Evolutionary conservation across 257 asterid species (phyloP), one percentile per base, ranked within the genome.

Genomic region (Solanum boliviense): DNA sequence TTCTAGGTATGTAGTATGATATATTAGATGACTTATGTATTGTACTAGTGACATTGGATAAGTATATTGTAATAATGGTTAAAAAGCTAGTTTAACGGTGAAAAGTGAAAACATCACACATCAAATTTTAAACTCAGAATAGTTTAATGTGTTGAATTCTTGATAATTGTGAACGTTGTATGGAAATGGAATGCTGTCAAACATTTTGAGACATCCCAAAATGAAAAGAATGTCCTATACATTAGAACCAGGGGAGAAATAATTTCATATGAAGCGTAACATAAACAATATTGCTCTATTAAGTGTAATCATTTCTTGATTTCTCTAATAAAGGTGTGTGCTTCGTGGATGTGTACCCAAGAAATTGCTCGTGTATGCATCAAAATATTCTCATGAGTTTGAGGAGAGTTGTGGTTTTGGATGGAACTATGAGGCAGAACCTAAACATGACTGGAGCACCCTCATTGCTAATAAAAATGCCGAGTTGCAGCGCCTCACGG

Each of bases 261-360:
- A 78, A 29, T 79, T 79, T 27, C 38, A 78, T 79, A 48, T 79
- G 58, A 18, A 82, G 44, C 48, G 44, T 82, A 31, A 82, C 85
- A 18, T 8, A 44, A 52, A 44, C 9, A 18, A 20, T 31, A 48
- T 18, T 82, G 41, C 10, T 82, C 29, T 82, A 5, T 82, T 16
- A 5, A 46, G 35, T 79, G 6, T 56, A 82, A 29, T 84, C 58
- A 11, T 87, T 86, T 85, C 46, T 52, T 81, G 88, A 56, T 88
- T 89, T 58, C 39, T 83, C 60, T 85, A 67, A 15, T 92, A 89
- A 89, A 97, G 99, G 96, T 97, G 99, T 88, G 99, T 97, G 58
- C 99, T 97, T 76, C 98, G 99, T 13, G 99, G 99, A 84, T 97
- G 99, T 86, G 99, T 97, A 34, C 99, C 99, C 11, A 97, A 96